Evolutionary conservation across 2,329 filamentous ascomycete species (phyloP).

Genomic region (Aspergillus sp.): DNA sequence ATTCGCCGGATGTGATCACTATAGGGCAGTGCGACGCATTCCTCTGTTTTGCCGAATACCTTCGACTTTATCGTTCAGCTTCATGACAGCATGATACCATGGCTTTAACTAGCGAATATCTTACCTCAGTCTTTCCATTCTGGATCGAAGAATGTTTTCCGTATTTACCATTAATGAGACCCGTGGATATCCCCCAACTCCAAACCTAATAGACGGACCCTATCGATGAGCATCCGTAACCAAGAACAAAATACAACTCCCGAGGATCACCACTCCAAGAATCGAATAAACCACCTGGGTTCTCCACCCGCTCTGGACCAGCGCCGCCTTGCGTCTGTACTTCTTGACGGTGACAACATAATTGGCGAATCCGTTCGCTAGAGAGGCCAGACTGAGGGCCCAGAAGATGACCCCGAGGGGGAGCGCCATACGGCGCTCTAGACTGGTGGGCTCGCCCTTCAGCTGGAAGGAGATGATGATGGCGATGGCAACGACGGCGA

Average conservation of each 20-base stretch:
- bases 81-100: constrained; percentile 6
- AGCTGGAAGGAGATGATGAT: constrained; percentile 92
- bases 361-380: constrained; percentile 70
- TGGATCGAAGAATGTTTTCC: too few species aligned
- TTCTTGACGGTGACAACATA: constrained; percentile 77
- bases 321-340: constrained; percentile 66
- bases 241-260: constrained; percentile 37
- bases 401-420: constrained; percentile 86
- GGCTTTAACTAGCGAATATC: constrained; percentile 2
- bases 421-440: constrained; percentile 68
- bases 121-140: neutral
- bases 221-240: constrained; percentile 23
- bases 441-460: constrained; percentile 56
- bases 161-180: neutral
- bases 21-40: too few species aligned
- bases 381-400: constrained; percentile 65
- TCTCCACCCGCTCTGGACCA: constrained; percentile 90
- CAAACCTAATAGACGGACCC: neutral
- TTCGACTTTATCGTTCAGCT: neutral
- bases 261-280: constrained; percentile 36
- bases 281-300: constrained; percentile 64
- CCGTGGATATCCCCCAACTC: neutral
- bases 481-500: constrained; percentile 79
- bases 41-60: too few species aligned
- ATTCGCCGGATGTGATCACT: constrained; percentile 68